phyloP scores from a whole-genome alignment of 441 rosid genomes.

The Gossypium lobatum region DNA sequence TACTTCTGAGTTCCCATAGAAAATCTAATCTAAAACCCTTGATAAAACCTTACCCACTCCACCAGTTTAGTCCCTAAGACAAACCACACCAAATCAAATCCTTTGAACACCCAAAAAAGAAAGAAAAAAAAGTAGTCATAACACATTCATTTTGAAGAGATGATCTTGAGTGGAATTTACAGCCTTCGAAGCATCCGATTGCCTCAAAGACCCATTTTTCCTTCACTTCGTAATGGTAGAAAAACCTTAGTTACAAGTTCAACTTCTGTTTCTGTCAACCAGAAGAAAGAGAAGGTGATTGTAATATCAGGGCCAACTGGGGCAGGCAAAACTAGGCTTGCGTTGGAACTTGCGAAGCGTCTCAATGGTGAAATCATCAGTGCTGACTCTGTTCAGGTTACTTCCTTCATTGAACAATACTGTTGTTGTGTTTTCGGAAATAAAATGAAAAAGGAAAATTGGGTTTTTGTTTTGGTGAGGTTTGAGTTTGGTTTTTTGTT shows the following conservation, averaged over 20 bases:
- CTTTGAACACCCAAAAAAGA: background rate
- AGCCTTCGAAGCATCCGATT: constrained; percentile 40
- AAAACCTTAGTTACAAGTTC: constrained; percentile 20
- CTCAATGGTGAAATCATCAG: constrained; percentile 89
- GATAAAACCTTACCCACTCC: constrained; percentile 8
- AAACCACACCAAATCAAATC: background rate
- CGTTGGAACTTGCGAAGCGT: constrained; percentile 81
- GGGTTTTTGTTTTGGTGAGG: background rate
- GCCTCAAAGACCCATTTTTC: constrained; percentile 20
- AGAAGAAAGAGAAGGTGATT: constrained; percentile 43
- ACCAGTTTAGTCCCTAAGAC: background rate
- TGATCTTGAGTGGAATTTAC: constrained; percentile 33
- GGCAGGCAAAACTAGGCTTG: constrained; percentile 77
- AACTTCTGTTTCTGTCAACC: constrained; percentile 27
- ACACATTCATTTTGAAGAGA: background rate
- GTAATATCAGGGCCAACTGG: constrained; percentile 94
- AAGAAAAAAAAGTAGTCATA: background rate
- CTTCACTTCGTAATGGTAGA: constrained; percentile 26
- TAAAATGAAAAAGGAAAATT: background rate
- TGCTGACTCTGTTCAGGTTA: constrained; percentile 94
- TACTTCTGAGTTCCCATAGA: background rate
- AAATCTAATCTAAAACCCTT: constrained; percentile 6
- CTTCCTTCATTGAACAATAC: background rate
- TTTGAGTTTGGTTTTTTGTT: background rate
- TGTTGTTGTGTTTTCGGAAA: background rate